Percentiles rank a stretch among this genome's conserved stretches.
Evolutionary conservation across 164 flowering plant species (phyloP).

Genomic region (Buxus sempervirens): DNA sequence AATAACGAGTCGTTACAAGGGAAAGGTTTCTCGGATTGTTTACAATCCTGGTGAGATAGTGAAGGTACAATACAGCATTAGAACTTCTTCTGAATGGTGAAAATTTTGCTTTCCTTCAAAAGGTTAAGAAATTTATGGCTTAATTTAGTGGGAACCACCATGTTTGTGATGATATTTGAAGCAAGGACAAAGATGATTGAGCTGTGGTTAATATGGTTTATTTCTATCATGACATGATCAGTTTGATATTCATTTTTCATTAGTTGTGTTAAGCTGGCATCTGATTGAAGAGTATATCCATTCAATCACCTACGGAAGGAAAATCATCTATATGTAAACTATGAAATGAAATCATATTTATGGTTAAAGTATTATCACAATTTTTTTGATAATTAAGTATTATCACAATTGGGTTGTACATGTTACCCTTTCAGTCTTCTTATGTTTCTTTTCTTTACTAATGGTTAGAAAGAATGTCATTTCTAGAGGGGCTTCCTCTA

Average conservation of each 20-base stretch:
- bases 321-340: too few relatives aligned
- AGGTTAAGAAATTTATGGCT: not conserved
- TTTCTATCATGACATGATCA: not conserved
- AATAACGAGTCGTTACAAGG: conserved; percentile 96
- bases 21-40: conserved; percentile 60
- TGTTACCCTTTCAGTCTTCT: not conserved
- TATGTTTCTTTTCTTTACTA: not conserved
- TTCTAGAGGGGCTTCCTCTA: not conserved
- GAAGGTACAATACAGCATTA: conserved; percentile 54
- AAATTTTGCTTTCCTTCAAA: not conserved
- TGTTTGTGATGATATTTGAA: not conserved
- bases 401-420: not conserved
- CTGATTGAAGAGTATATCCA: not conserved
- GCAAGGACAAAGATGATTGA: not conserved
- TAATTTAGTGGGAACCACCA: not conserved
- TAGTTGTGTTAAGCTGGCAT: not conserved
- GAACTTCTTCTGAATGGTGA: not conserved
- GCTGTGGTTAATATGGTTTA: not conserved
- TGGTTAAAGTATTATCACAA: not conserved
- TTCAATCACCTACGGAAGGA: not conserved
- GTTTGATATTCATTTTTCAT: not conserved
- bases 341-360: too few relatives aligned
- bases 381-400: not conserved
- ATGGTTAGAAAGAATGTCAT: not conserved
- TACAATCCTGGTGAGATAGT: conserved; percentile 81